These are phyloP conservation scores for Sporothrix humicola DNA, from an alignment of 2,329 filamentous ascomycete species.

Conservation along the genomic window DNA sequence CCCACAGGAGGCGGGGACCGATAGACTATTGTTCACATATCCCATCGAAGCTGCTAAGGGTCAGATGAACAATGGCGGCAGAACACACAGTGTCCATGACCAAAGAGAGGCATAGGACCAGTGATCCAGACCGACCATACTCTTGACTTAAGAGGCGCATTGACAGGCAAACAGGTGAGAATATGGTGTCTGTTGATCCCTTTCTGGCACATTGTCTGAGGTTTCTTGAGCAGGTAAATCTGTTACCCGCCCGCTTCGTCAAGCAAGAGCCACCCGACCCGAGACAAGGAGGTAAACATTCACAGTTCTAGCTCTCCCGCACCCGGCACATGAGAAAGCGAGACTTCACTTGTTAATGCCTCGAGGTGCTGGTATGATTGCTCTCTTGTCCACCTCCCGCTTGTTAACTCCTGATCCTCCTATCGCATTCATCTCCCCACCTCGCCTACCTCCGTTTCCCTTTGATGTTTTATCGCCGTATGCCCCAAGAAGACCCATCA, in stretches of 20 bases:
- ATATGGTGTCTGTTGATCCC: too few relatives aligned
- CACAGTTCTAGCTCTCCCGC: background rate
- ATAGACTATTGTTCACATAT: conserved; percentile 14
- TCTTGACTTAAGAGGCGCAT: background rate
- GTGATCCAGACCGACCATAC: background rate
- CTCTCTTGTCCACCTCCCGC: background rate
- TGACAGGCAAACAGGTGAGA: background rate
- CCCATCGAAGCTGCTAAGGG: background rate
- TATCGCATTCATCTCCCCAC: background rate
- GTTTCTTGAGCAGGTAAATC: background rate
- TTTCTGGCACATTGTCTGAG: background rate
- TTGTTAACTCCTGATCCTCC: background rate
- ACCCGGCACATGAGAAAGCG: background rate
- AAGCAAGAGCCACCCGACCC: background rate
- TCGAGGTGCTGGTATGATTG: background rate
- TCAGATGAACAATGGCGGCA: background rate
- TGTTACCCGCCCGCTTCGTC: background rate
- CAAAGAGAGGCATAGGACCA: background rate
- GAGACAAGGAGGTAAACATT: conserved; percentile 1
- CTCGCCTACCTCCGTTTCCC: background rate
- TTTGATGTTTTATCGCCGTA: background rate
- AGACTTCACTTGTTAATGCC: background rate
- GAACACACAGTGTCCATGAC: background rate
- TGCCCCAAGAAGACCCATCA: background rate
- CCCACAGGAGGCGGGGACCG: conserved; percentile 26